Evolutionary conservation across 768 basidiomycete species (phyloP), one percentile per base, ranked within the genome.

Genomic region (Cubamyces sp.): DNA sequence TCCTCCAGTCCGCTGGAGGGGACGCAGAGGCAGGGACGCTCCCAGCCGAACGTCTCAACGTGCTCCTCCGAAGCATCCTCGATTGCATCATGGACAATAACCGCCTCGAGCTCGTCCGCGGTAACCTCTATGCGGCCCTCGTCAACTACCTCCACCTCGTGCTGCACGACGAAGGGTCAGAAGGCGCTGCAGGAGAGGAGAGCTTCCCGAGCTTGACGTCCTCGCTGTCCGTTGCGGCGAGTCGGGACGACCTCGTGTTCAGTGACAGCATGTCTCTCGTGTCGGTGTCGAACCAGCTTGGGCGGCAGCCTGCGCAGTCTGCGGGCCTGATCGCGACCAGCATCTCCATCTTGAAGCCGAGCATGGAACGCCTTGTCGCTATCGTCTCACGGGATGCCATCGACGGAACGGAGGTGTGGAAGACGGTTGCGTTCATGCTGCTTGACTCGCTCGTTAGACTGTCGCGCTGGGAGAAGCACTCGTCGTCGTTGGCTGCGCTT

Each of bases 341-440:
- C 64, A 71, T 94, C 11, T 74, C 82, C 0, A 78, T 90, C 58
- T 76, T 98, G 71, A 89, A 87, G 67, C 75, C 81, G 5, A 79
- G 79, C 39, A 80, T 89, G 68, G 96, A 96, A 56, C 82, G 89
- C 5, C 75, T 98, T 19, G 80, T 94, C 0, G 76, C 85, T 0
- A 81, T 86, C 40, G 79, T 96, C 41, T 86, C 92, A 21, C 82
- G 93, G n/a, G 96, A 98, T 70, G 95, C 94, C 1, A 91, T 93
- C 56, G 95, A 97, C 65, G 96, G 95, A 7, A 87, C 92, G 18
- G 95, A 98, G 74, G 92, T 98, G 2, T 98, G 96, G 96, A 93
- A 93, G 76, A 96, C 95, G 3, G 86, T 98, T 16, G 92, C 96
- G 9, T 98, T 95, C 71, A 90, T 95, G 80, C 79, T 94, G 3